These are phyloP conservation scores for Talaromyces sp. DNA, from an alignment of 2,329 filamentous ascomycete genomes.

Conservation along the genomic window DNA sequence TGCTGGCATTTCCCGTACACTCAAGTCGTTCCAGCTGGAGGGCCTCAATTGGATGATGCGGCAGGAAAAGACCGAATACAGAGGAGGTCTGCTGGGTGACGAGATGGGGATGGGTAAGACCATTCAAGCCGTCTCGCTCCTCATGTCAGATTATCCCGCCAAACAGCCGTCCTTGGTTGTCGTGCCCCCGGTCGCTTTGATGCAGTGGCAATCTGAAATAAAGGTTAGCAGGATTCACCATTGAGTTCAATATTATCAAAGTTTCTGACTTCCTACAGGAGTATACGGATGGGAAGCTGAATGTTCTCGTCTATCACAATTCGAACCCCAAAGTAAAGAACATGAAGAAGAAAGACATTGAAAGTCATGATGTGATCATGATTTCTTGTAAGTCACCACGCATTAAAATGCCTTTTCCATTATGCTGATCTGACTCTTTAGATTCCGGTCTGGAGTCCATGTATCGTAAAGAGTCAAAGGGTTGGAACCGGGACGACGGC, in stretches of 20 bases:
- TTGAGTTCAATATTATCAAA: neutral
- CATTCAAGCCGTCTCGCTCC: conserved; percentile 92
- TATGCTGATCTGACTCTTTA: conserved; percentile 14
- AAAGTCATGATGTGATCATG: conserved; percentile 86
- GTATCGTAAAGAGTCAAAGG: conserved; percentile 86
- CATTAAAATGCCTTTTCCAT: neutral
- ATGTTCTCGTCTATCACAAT: conserved; percentile 85
- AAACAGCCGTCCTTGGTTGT: conserved; percentile 78
- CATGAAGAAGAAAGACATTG: conserved; percentile 67
- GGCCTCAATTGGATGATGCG: conserved; percentile 90
- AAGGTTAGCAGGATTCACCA: conserved; percentile 42
- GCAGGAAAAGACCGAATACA: conserved; percentile 81
- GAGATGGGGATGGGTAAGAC: conserved; percentile 99
- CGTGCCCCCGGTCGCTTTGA: conserved; percentile 85
- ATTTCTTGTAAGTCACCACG: conserved; percentile 75
- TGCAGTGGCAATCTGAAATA: conserved; percentile 90
- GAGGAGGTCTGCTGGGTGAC: conserved; percentile 84
- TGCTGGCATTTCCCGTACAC: conserved; percentile 66
- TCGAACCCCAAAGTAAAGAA: conserved; percentile 78
- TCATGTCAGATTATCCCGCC: conserved; percentile 94
- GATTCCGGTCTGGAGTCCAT: conserved; percentile 73
- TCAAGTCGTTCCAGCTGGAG: conserved; percentile 92
- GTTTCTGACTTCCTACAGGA: conserved; percentile 20
- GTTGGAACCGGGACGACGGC: conserved; percentile 73
- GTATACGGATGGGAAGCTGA: conserved; percentile 82